Evolutionary conservation across 164 flowering plant genomes (phyloP).

Genomic region (Sextonia rubra): DNA sequence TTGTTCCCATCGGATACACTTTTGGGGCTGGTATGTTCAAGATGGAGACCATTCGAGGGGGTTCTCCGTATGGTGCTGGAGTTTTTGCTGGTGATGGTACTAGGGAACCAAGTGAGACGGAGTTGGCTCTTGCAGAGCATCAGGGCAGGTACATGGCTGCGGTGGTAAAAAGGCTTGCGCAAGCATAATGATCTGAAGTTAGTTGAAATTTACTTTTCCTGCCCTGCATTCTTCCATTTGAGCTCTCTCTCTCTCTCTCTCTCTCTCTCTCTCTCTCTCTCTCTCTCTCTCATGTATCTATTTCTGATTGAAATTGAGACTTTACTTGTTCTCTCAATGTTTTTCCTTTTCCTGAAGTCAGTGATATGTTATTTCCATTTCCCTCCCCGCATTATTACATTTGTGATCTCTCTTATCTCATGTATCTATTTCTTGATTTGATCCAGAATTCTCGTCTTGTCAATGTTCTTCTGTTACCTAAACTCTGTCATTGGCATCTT

Average conservation of each 20-base stretch:
- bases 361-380: background rate
- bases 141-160: conserved; percentile 76
- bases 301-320: background rate
- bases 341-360: background rate
- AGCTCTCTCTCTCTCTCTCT: background rate
- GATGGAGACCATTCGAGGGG: conserved; percentile 61
- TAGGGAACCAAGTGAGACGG: conserved; percentile 53
- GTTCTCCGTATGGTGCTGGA: conserved; percentile 78
- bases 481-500: background rate
- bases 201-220: background rate
- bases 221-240: conserved; percentile 4
- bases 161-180: conserved; percentile 43
- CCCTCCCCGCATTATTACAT: no score
- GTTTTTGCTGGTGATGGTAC: conserved; percentile 63
- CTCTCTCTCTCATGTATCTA: background rate
- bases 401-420: no score
- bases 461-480: background rate
- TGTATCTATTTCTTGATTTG: no score
- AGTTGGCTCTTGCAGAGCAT: conserved; percentile 65
- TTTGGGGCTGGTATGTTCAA: conserved; percentile 73
- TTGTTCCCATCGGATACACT: conserved; percentile 76
- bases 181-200: conserved; percentile 8
- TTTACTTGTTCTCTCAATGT: background rate
- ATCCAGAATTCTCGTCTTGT: background rate
- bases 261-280: background rate